Conservation (phyloP, 2,329 filamentous ascomycete genomes). For the Penicillium frequentans region DNA sequence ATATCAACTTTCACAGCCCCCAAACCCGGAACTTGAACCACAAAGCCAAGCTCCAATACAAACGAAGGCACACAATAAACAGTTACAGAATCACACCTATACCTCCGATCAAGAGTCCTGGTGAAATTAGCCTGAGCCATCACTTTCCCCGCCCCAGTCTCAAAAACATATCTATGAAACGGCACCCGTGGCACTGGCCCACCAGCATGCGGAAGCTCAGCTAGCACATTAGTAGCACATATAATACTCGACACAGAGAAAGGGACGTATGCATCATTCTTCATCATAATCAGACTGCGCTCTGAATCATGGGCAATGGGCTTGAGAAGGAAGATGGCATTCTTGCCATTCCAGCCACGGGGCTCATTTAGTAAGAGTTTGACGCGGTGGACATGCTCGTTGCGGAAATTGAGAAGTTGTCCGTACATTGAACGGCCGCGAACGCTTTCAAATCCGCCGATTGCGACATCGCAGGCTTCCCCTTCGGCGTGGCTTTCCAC, state of each 20-base stretch:
- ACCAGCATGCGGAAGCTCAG: neutral
- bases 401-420: conserved; percentile 1
- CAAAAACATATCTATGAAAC: neutral
- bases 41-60: neutral
- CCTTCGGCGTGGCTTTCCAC: conserved; percentile 3
- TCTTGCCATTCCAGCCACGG: neutral
- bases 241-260: conserved; percentile 5
- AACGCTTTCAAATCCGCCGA: neutral
- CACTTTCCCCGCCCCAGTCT: conserved; percentile 1
- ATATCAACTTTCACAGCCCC: neutral
- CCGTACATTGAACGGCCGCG: neutral
- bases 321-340: conserved; percentile 1
- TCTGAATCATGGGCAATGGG: neutral
- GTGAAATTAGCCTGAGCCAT: neutral
- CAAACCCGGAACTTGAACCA: neutral
- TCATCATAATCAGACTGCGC: neutral
- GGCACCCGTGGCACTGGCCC: neutral
- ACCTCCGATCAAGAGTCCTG: neutral
- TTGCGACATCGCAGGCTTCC: conserved; percentile 4
- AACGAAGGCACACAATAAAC: conserved; percentile 4
- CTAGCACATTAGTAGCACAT: neutral
- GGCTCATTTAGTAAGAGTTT: conserved; percentile 2
- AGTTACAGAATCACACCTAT: neutral
- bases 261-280: conserved; percentile 1
- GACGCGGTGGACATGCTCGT: neutral